phyloP scores from a whole-genome alignment of 257 asterid species.

The Eucommia ulmoides region DNA sequence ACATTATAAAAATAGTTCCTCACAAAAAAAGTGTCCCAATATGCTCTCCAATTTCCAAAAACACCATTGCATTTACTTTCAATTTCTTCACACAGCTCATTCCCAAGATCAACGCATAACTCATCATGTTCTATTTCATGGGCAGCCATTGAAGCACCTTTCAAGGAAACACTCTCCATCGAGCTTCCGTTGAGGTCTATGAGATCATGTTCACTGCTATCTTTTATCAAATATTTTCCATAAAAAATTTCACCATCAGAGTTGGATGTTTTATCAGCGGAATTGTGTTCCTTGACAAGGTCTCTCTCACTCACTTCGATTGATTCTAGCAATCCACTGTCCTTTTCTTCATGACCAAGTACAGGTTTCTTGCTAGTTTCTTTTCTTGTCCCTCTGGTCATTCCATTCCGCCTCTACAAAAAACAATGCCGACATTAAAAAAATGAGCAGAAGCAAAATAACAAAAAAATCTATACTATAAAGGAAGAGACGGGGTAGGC shows the following conservation, averaged over 20 bases:
- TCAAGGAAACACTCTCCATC: conserved; percentile 12
- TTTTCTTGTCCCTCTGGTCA: conserved; percentile 29
- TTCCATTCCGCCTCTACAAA: conserved; percentile 31
- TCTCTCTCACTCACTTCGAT: conserved; percentile 24
- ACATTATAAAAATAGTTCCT: conserved; percentile 51
- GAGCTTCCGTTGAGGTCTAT: conserved; percentile 14
- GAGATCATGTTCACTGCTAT: conserved; percentile 13
- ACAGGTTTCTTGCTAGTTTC: conserved; percentile 25
- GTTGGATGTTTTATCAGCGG: conserved; percentile 14
- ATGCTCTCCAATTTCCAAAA: conserved; percentile 40
- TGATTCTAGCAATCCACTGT: conserved; percentile 14
- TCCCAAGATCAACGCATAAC: conserved; percentile 10
- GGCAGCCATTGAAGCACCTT: conserved; percentile 16
- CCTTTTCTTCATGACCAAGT: conserved; percentile 11
- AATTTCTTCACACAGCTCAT: conserved; percentile 10
- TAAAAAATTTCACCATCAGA: conserved; percentile 20
- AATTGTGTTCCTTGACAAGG: conserved; percentile 13
- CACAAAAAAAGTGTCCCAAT: conserved; percentile 60
- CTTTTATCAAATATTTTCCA: conserved; percentile 29
- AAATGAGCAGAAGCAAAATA: background rate
- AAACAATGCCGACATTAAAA: conserved; percentile 2
- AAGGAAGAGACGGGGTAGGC: background rate
- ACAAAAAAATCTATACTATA: background rate
- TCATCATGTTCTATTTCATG: conserved; percentile 13
- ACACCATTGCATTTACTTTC: conserved; percentile 11